Percentiles rank a stretch among this genome's conserved stretches.
These are phyloP conservation scores for Coemansia sp. DNA, from an alignment of 371 early-diverging fungal species.

Conservation along the genomic window DNA sequence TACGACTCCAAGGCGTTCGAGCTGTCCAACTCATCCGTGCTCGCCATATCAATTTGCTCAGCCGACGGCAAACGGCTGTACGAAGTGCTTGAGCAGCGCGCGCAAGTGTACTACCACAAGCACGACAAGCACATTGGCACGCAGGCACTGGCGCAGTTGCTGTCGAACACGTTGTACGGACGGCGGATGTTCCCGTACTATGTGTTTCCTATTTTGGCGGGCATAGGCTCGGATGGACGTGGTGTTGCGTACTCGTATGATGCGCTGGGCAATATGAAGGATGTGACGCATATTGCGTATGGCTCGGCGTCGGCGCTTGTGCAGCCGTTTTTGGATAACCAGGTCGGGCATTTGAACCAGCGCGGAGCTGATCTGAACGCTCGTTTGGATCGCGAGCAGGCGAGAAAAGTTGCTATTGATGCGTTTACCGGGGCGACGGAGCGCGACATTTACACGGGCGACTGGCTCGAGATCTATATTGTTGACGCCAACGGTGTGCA, in stretches of 20 bases:
- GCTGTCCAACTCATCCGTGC: constrained; percentile 84
- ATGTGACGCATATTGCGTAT: constrained; percentile 74
- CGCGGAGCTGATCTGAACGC: constrained; percentile 31
- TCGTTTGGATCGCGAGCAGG: constrained; percentile 63
- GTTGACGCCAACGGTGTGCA: constrained; percentile 80
- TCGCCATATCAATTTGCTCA: constrained; percentile 91
- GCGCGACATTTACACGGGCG: constrained; percentile 99
- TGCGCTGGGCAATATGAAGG: constrained; percentile 94
- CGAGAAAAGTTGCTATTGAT: constrained; percentile 85
- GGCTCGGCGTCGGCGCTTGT: constrained; percentile 93
- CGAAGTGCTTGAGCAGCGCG: constrained; percentile 80
- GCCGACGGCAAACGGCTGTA: constrained; percentile 93
- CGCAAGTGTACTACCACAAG: constrained; percentile 91
- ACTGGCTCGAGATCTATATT: constrained; percentile 92
- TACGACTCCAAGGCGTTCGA: constrained; percentile 91
- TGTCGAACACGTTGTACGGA: constrained; percentile 90
- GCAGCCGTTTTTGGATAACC: constrained; percentile 99
- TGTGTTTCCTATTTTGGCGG: constrained; percentile 88
- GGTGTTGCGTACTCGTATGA: constrained; percentile 96
- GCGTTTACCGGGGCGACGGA: constrained; percentile 98
- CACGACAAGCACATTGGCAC: constrained; percentile 90
- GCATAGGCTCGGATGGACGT: constrained; percentile 87
- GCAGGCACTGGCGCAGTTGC: constrained; percentile 91
- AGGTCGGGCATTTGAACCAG: constrained; percentile 75
- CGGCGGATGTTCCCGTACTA: constrained; percentile 99